Evolutionary conservation across 2,329 filamentous ascomycete genomes (phyloP).

Genomic region (Aspergillus carbonarius): DNA sequence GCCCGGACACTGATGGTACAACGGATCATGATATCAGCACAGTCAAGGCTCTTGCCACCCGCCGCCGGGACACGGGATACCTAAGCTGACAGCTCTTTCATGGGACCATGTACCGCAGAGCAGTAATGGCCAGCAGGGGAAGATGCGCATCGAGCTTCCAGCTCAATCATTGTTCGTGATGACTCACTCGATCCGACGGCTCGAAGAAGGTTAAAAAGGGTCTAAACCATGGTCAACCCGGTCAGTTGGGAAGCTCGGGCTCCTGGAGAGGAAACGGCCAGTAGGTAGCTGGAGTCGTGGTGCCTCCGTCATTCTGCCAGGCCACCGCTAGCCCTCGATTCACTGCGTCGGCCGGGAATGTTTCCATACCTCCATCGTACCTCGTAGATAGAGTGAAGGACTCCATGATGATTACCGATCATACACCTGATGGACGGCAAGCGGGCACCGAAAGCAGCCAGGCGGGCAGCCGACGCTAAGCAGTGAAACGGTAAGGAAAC

Average conservation of each 20-base stretch:
- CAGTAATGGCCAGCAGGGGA: not conserved
- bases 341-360: too few relatives aligned
- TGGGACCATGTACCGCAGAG: not conserved
- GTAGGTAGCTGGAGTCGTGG: not conserved
- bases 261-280: not conserved
- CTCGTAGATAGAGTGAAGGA: too few relatives aligned
- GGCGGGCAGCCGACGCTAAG: not conserved
- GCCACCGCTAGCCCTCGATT: too few relatives aligned
- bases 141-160: not conserved
- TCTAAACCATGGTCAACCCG: not conserved
- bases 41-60: not conserved
- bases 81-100: not conserved
- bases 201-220: not conserved
- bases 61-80: not conserved
- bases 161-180: not conserved
- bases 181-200: not conserved
- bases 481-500: conserved; percentile 14
- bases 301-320: not conserved
- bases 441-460: not conserved
- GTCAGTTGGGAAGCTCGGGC: not conserved
- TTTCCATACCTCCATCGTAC: too few relatives aligned
- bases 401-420: too few relatives aligned
- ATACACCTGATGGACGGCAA: not conserved
- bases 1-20: not conserved
- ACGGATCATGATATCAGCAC: conserved; percentile 8